Base-by-base conservation (phyloP, 2,329 filamentous ascomycete genomes). In the Aphanocladium album region DNA sequence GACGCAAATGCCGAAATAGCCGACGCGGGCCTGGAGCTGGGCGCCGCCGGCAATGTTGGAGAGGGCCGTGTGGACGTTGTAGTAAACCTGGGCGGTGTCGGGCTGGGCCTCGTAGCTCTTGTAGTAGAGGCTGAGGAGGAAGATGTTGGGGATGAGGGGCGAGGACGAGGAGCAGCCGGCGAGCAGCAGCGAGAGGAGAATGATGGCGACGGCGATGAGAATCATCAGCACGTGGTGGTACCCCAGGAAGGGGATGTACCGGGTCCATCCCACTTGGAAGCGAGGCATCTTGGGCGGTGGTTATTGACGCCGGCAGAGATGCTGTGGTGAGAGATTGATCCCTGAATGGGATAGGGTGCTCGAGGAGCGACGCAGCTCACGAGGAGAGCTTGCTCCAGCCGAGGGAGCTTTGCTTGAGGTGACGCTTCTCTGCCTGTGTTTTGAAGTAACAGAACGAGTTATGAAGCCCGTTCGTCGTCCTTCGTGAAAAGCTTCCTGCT, bases 111-210 rank as follows among this genome's bases (percentile, higher is more conserved):
- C 86, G 77, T 97, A 97, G 64, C 84, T 81, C 73, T 96, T 80
- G 80, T 97, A 99, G 84, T 96, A 98, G 70, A 99, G 85, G n/a
- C 93, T 96, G 66, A 99, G 90, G 67, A 99, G 86, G 83, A 97
- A 99, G 76, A 99, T 98, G 72, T 88, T 87, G 27, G 95, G 95
- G 68, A 99, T 97, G 60, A 96, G 80, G 2, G 93, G 95, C 56
- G 93, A 97, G 45, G 93, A 96, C 11, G 93, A 98, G 5, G 95
- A 98, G 77, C 95, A 99, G 69, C 95, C 95, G 70, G 95, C 93
- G 67, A 99, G 81, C 69, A 99, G 79, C 65, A 99, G 85, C 68
- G 95, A 98, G 67, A 99, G 82, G 72, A 99, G 80, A 75, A 99
- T 96, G 71, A 99, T 96, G 50, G 93, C 86, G 62, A 97, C 80